These are phyloP conservation scores for Juncus effusus DNA, from an alignment of 176 grass and related monocot genomes.

Conservation along the genomic window DNA sequence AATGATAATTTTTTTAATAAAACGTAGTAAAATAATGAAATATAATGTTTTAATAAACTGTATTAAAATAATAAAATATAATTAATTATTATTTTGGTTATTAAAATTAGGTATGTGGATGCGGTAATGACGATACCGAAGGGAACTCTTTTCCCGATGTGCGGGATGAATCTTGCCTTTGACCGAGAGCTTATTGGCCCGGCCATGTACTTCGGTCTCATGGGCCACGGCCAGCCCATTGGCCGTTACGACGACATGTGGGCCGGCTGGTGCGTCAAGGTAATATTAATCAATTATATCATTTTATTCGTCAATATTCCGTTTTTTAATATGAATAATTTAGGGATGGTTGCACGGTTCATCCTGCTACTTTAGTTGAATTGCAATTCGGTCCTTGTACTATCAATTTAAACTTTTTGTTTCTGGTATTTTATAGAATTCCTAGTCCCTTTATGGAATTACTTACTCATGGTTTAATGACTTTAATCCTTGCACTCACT, in stretches of 20 bases:
- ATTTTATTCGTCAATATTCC: background rate
- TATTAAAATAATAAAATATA: too few relatives aligned
- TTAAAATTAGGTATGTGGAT: slow-evolving; percentile 39
- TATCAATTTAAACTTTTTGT: too few relatives aligned
- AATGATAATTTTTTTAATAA: too few relatives aligned
- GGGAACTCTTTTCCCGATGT: slow-evolving; percentile 64
- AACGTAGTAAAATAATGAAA: too few relatives aligned
- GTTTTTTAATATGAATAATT: background rate
- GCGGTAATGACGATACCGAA: slow-evolving; percentile 64
- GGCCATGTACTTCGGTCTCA: slow-evolving; percentile 70
- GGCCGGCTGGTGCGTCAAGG: slow-evolving; percentile 67
- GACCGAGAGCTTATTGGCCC: slow-evolving; percentile 61
- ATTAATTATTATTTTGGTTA: too few relatives aligned
- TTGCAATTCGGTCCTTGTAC: too few relatives aligned
- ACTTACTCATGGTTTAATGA: background rate
- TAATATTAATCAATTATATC: slow-evolving; percentile 10
- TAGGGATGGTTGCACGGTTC: too few relatives aligned
- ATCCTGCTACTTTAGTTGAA: too few relatives aligned
- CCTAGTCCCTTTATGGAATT: too few relatives aligned
- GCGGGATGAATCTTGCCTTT: slow-evolving; percentile 65
- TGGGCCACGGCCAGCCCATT: slow-evolving; percentile 69
- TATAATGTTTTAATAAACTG: too few relatives aligned
- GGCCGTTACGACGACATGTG: slow-evolving; percentile 74
- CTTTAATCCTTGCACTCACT: background rate
- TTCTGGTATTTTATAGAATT: too few relatives aligned